phyloP scores from a whole-genome alignment of 371 early-diverging fungal genomes.

The Nematocida parisii region DNA sequence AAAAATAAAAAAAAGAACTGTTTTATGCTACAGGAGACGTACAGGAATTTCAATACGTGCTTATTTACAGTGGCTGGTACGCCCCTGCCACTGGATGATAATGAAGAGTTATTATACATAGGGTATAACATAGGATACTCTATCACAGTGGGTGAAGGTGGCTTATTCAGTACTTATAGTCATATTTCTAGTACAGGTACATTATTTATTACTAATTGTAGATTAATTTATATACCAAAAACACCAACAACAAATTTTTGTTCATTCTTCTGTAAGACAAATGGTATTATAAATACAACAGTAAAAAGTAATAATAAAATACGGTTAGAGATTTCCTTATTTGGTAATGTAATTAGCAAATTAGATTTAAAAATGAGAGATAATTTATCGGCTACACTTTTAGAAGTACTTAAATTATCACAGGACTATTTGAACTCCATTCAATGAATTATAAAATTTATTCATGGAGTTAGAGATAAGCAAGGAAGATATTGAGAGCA shows the following conservation, averaged over 20 bases:
- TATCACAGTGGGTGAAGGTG: constrained; percentile 58
- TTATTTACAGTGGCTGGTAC: constrained; percentile 57
- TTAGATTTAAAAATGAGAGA: constrained; percentile 20
- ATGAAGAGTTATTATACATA: constrained; percentile 58
- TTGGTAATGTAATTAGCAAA: background rate
- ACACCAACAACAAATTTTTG: constrained; percentile 31
- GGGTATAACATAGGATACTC: constrained; percentile 32
- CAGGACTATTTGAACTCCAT: background rate
- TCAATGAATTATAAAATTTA: background rate
- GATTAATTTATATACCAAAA: constrained; percentile 59
- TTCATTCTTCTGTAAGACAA: constrained; percentile 47
- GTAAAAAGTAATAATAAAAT: background rate
- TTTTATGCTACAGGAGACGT: background rate
- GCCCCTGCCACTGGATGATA: constrained; percentile 57
- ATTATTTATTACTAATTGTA: constrained; percentile 59
- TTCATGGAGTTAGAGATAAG: background rate
- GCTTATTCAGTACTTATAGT: constrained; percentile 39
- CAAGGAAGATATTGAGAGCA: background rate
- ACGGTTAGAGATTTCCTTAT: background rate
- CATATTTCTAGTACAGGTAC: constrained; percentile 39
- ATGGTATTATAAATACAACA: constrained; percentile 13
- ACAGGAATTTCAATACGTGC: constrained; percentile 56
- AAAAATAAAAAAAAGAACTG: background rate
- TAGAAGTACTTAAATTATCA: constrained; percentile 5
- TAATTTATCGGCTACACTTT: constrained; percentile 25